Evolutionary conservation across 495 filamentous ascomycete genomes (phyloP), one percentile per base, ranked within the genome.

Genomic region (Neurospora sp.): DNA sequence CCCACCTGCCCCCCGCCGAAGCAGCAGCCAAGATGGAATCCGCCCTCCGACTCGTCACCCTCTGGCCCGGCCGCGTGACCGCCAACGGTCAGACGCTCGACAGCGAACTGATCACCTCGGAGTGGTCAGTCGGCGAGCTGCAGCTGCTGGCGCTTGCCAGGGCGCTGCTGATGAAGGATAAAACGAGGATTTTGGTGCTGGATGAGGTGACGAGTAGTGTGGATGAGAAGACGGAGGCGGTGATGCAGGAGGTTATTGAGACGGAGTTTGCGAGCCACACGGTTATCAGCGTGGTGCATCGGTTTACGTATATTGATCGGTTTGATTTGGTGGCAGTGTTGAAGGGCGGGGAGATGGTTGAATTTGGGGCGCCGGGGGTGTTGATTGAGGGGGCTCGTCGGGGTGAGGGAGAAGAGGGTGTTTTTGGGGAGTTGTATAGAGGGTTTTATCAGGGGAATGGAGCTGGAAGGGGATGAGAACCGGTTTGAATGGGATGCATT

Each of bases 111-210:
- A 83, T 83, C 10, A 83, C 80, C 12, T 77, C 83, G 42, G 81
- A 80, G 72, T 82, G 90, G 20, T 88, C 86, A 0, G 84, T 87
- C 53, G 90, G 90, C 1, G 88, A 92, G 73, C 80, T 81, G 35
- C 90, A 91, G 77, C 83, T 92, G n/a, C 84, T 91, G 74, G 85
- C 86, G 74, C 82, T 92, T 14, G 88, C 86, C 3, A 82, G 89
- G 9, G 89, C 87, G 3, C 75, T 91, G 16, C 81, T 91, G 69
- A 77, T 83, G 27, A 77, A 76, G 39, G 53, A 35, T 27, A 3
- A 61, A 5, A 73, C 68, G 0, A 74, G 71, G 0, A 70, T 81
- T 8, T 14, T 82, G 31, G 68, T 82, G 10, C 73, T 82, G 9
- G 80, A 82, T 69, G 80, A 82, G 71, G 79, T 76, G 6, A 81